These are phyloP conservation scores for Myriosclerotinia scirpicola DNA, from an alignment of 2,329 filamentous ascomycete species.

Conservation along the genomic window DNA sequence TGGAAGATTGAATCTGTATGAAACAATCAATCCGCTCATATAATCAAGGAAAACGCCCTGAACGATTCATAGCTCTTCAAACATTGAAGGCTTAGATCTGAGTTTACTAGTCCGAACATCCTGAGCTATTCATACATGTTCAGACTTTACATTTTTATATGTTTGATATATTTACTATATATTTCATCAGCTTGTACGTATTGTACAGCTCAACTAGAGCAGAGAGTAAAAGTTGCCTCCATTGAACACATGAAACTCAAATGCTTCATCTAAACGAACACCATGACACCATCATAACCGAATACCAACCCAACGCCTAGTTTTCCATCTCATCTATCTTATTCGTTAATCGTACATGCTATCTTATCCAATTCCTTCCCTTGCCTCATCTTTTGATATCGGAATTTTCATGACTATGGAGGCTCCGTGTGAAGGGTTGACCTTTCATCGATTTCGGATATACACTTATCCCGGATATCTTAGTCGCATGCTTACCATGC, in stretches of 20 bases:
- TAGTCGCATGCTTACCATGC: not conserved
- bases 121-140: no score
- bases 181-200: not conserved
- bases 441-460: no score
- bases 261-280: not conserved
- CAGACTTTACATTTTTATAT: no score
- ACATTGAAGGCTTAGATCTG: no score
- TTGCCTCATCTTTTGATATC: no score
- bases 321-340: not conserved
- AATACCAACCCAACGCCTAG: not conserved
- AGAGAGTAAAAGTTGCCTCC: not conserved
- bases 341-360: slow-evolving; percentile 7
- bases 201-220: slow-evolving; percentile 16
- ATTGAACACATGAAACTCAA: not conserved
- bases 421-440: not conserved
- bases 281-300: not conserved
- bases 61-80: no score
- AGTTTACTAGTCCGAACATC: no score
- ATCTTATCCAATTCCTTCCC: not conserved
- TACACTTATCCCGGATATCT: not conserved
- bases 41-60: no score
- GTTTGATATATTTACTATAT: not conserved
- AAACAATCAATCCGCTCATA: no score
- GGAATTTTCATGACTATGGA: not conserved
- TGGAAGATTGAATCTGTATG: no score